Evolutionary conservation across 2,329 filamentous ascomycete species (phyloP).

Genomic region (Coniella lustricola): DNA sequence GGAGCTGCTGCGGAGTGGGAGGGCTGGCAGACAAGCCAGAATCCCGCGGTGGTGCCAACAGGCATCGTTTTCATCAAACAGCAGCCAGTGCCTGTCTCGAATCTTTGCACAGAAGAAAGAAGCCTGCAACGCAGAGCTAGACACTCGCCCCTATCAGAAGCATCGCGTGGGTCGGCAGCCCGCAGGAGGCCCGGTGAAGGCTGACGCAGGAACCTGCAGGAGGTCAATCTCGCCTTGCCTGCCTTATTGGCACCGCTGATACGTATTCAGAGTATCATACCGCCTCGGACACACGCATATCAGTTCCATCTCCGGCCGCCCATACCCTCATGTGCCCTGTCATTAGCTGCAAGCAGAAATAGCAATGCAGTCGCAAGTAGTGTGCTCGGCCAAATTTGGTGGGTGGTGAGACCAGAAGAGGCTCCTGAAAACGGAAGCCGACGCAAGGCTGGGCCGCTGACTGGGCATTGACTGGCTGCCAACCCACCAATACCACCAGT

Average conservation of each 20-base stretch:
- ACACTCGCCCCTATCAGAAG: neutral
- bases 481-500: too few species aligned
- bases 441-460: too few species aligned
- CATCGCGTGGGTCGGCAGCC: slow-evolving; percentile 3
- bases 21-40: too few species aligned
- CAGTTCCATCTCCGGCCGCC: neutral
- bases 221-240: slow-evolving; percentile 11
- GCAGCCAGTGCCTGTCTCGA: too few species aligned
- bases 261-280: neutral
- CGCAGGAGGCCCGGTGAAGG: neutral
- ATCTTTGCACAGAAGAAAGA: neutral
- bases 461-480: too few species aligned
- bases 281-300: neutral
- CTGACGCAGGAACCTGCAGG: slow-evolving; percentile 16
- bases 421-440: too few species aligned
- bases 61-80: too few species aligned
- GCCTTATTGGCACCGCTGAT: slow-evolving; percentile 1
- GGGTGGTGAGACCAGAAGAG: too few species aligned
- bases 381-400: too few species aligned
- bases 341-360: neutral
- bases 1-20: too few species aligned
- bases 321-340: too few species aligned
- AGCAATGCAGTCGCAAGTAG: neutral
- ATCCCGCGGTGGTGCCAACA: too few species aligned
- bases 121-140: neutral